phyloP scores from a whole-genome alignment of 2,329 filamentous ascomycete species.

The Phaeosphaeriaceae sp. region DNA sequence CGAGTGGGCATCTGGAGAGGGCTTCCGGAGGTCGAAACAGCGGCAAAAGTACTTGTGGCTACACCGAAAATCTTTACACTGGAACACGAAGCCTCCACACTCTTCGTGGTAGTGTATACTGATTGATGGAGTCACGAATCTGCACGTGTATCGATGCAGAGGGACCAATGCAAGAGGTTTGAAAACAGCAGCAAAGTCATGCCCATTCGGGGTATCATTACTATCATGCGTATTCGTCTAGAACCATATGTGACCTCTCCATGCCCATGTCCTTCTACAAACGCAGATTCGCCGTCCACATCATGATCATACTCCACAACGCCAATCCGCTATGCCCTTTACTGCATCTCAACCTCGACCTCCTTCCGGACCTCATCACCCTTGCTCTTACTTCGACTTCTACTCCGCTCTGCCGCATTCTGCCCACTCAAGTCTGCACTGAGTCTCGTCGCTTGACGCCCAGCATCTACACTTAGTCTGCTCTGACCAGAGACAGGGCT shows the following conservation, averaged over 20 bases:
- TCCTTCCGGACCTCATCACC: conserved; percentile 24
- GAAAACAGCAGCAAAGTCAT: neutral
- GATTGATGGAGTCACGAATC: too few relatives aligned
- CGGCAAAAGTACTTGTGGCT: neutral
- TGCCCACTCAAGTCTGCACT: conserved; percentile 16
- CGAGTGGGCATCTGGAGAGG: neutral
- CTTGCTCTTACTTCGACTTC: conserved; percentile 27
- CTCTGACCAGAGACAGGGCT: conserved; percentile 23
- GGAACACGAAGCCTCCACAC: neutral
- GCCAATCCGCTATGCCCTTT: neutral
- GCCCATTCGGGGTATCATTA: neutral
- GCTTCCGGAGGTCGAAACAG: neutral
- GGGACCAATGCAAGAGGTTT: too few relatives aligned
- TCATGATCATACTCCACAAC: neutral
- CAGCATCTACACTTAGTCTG: conserved; percentile 17
- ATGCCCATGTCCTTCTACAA: neutral
- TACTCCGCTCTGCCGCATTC: conserved; percentile 19
- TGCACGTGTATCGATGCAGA: too few relatives aligned
- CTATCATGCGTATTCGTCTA: neutral
- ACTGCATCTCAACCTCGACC: conserved; percentile 48
- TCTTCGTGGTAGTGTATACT: neutral
- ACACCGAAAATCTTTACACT: neutral
- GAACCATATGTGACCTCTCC: neutral
- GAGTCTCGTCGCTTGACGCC: conserved; percentile 14
- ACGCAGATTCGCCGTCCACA: neutral